These are phyloP conservation scores for Aspergillus pseudotamarii DNA, from an alignment of 2,329 filamentous ascomycete genomes.

Conservation along the genomic window DNA sequence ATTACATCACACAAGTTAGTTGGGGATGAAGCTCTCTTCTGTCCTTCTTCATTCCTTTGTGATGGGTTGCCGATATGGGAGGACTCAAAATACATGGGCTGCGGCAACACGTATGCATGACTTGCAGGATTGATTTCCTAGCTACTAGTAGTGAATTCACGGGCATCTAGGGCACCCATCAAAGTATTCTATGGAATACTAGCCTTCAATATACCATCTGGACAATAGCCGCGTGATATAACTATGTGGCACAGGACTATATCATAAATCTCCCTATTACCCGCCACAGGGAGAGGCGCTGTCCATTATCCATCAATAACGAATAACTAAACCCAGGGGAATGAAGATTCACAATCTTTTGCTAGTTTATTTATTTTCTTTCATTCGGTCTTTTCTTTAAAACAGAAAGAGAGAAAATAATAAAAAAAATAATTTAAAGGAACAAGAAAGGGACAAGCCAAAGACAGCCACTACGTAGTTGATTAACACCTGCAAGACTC, in stretches of 20 bases:
- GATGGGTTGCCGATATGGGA: neutral
- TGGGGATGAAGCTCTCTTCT: neutral
- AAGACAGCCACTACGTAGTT: neutral
- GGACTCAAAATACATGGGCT: neutral
- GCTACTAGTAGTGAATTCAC: neutral
- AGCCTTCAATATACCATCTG: neutral
- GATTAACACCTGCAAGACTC: neutral
- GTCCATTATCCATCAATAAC: neutral
- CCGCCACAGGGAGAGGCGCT: neutral
- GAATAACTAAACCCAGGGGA: too few species aligned
- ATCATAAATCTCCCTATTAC: neutral
- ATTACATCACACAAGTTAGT: constrained; percentile 4
- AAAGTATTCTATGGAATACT: neutral
- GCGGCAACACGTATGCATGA: neutral
- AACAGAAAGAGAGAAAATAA: too few species aligned
- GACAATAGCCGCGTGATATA: neutral
- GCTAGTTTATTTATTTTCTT: too few species aligned
- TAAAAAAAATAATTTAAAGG: too few species aligned
- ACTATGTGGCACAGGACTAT: constrained; percentile 5
- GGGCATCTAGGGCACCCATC: neutral
- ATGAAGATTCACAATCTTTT: too few species aligned
- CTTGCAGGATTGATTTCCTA: neutral
- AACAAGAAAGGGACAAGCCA: neutral
- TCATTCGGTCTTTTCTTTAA: too few species aligned
- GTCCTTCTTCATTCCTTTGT: neutral